Conservation (phyloP, 441 rosid species). For the Aleurites moluccanus region DNA sequence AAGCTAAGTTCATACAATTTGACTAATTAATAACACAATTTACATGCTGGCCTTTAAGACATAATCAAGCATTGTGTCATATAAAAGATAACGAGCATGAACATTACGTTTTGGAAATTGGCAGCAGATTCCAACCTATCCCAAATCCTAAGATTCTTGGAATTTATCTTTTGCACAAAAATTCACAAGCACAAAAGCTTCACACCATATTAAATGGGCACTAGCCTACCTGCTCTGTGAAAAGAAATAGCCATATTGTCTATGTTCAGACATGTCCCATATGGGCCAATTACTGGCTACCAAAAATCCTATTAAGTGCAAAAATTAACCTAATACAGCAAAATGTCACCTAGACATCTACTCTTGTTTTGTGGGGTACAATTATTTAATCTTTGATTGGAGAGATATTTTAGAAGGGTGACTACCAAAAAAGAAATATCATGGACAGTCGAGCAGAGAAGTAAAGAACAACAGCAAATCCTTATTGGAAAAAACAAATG, state of each 20-base stretch:
- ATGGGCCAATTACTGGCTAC: not conserved
- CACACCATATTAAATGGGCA: not conserved
- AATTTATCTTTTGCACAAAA: not conserved
- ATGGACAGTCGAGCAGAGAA: not conserved
- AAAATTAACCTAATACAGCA: not conserved
- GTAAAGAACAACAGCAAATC: not conserved
- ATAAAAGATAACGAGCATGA: not conserved
- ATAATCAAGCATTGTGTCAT: not conserved
- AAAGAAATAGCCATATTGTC: no score
- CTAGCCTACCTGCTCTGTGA: no score
- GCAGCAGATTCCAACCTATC: not conserved
- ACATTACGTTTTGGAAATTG: not conserved
- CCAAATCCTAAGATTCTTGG: not conserved
- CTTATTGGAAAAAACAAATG: not conserved
- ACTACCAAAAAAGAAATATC: not conserved
- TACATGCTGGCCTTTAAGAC: not conserved
- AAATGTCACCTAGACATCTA: slow-evolving; percentile 1
- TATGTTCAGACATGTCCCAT: not conserved
- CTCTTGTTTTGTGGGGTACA: no score
- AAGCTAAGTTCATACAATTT: not conserved
- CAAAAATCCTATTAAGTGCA: not conserved
- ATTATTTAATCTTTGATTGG: not conserved
- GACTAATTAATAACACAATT: not conserved
- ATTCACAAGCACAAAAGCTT: not conserved
- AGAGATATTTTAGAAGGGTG: not conserved